These are phyloP conservation scores for Cyanidiococcus yangmingshanensis DNA, from an alignment of 23 red algal genomes.

Conservation along the genomic window DNA sequence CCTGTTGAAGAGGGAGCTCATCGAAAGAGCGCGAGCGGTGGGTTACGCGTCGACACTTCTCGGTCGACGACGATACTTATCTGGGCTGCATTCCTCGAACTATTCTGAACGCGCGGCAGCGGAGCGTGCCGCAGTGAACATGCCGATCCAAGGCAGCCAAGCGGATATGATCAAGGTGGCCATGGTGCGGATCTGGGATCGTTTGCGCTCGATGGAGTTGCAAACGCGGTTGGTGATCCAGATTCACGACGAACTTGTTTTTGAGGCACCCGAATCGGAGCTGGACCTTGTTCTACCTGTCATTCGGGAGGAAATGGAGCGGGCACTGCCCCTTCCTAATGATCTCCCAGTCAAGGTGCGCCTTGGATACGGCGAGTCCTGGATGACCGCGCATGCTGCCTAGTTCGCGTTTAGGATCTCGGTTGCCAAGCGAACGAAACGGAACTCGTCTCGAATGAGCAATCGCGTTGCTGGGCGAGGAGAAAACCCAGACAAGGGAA, in stretches of 20 bases:
- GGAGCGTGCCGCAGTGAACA: constrained; percentile 37
- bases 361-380: constrained; percentile 29
- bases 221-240: constrained; percentile 20
- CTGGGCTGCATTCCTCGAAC: constrained; percentile 13
- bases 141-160: constrained; percentile 66
- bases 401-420: no score
- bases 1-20: constrained; percentile 21
- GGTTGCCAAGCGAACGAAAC: no score
- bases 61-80: constrained; percentile 28
- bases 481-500: no score
- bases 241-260: constrained; percentile 51
- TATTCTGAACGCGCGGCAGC: constrained; percentile 20
- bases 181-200: constrained; percentile 29
- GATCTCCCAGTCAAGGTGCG: constrained; percentile 26
- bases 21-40: constrained; percentile 21
- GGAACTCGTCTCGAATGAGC: no score
- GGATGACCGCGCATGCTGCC: constrained; percentile 19
- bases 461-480: no score
- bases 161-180: constrained; percentile 64
- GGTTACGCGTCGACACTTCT: constrained; percentile 36
- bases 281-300: constrained; percentile 3
- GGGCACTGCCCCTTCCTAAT: constrained; percentile 27
- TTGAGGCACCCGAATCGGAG: constrained; percentile 34
- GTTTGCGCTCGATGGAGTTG: neutral
- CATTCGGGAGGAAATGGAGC: constrained; percentile 30